phyloP scores from a whole-genome alignment of 805 yeast species.

The Ogataea paradorogensis region DNA sequence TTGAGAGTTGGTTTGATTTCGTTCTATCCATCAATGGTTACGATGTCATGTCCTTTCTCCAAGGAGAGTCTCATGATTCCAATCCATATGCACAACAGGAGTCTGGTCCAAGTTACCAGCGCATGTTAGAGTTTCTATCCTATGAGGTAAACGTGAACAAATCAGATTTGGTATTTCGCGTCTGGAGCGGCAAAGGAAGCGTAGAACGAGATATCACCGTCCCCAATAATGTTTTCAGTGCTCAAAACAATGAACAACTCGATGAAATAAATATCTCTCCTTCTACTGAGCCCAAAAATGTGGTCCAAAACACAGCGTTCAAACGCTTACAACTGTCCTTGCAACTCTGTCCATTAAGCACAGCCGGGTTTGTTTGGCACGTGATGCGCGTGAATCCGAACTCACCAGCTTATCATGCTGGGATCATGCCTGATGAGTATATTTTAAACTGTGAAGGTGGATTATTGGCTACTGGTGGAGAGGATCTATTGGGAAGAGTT shows the following conservation, averaged over 20 bases:
- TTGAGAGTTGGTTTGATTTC: conserved; percentile 87
- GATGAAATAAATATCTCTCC: conserved; percentile 30
- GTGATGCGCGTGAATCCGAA: conserved; percentile 67
- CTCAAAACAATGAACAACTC: conserved; percentile 19
- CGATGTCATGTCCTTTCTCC: conserved; percentile 40
- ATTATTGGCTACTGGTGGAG: conserved; percentile 81
- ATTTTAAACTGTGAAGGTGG: conserved; percentile 89
- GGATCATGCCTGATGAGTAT: conserved; percentile 83
- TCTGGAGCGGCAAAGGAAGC: conserved; percentile 91
- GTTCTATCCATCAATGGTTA: conserved; percentile 77
- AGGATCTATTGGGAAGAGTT: conserved; percentile 67
- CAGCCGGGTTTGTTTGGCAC: conserved; percentile 86
- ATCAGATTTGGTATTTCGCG: conserved; percentile 46
- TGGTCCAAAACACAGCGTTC: conserved; percentile 37
- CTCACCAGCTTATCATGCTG: conserved; percentile 82
- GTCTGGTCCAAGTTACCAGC: conserved; percentile 17
- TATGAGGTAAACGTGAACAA: conserved; percentile 28
- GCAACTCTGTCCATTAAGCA: conserved; percentile 72
- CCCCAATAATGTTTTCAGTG: conserved; percentile 27
- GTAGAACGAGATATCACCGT: conserved; percentile 40
- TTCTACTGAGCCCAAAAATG: conserved; percentile 14
- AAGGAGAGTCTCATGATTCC: conserved; percentile 23
- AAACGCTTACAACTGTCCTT: conserved; percentile 61
- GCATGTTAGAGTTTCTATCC: conserved; percentile 24
- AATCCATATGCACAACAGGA: conserved; percentile 25